These are phyloP conservation scores for Xylariaceae sp. DNA, from an alignment of 2,329 filamentous ascomycete genomes.

Conservation along the genomic window DNA sequence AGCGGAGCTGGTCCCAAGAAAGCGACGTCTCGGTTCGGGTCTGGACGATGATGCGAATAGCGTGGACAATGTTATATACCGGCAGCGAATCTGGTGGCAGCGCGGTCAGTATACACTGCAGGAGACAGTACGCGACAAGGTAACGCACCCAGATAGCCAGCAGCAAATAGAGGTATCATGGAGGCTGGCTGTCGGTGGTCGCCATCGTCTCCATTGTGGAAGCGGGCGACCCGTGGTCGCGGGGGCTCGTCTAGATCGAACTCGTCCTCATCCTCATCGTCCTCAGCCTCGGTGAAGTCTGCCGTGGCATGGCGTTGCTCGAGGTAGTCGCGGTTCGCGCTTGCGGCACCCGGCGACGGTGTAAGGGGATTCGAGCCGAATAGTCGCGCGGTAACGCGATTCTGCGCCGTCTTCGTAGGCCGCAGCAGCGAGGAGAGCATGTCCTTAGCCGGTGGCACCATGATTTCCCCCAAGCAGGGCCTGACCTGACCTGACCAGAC, in stretches of 20 bases:
- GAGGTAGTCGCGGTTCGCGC: slow-evolving; percentile 25
- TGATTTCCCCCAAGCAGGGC: slow-evolving; percentile 14
- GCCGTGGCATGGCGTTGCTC: slow-evolving; percentile 48
- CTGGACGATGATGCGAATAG: slow-evolving; percentile 77
- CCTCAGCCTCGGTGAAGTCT: slow-evolving; percentile 58
- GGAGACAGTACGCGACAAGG: not conserved
- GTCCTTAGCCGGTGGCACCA: slow-evolving; percentile 22
- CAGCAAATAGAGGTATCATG: slow-evolving; percentile 70
- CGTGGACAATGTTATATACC: slow-evolving; percentile 84
- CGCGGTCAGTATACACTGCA: not conserved
- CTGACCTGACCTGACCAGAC: slow-evolving; percentile 12
- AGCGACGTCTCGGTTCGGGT: slow-evolving; percentile 85
- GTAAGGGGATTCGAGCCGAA: slow-evolving; percentile 18
- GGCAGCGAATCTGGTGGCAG: slow-evolving; percentile 63
- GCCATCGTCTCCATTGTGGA: slow-evolving; percentile 32
- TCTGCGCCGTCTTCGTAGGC: slow-evolving; percentile 14
- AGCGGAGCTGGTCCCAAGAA: slow-evolving; percentile 89
- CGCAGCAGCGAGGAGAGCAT: slow-evolving; percentile 25
- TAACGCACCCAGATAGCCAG: slow-evolving; percentile 63
- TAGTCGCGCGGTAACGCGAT: slow-evolving; percentile 17
- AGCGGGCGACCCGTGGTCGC: slow-evolving; percentile 18
- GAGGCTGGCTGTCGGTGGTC: slow-evolving; percentile 20
- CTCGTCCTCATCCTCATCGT: slow-evolving; percentile 31
- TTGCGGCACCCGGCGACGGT: slow-evolving; percentile 20
- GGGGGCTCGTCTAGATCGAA: slow-evolving; percentile 20